Evolutionary conservation across 2,329 filamentous ascomycete genomes (phyloP), one percentile per base, ranked within the genome.

Genomic region (Lecanicillium sp.): DNA sequence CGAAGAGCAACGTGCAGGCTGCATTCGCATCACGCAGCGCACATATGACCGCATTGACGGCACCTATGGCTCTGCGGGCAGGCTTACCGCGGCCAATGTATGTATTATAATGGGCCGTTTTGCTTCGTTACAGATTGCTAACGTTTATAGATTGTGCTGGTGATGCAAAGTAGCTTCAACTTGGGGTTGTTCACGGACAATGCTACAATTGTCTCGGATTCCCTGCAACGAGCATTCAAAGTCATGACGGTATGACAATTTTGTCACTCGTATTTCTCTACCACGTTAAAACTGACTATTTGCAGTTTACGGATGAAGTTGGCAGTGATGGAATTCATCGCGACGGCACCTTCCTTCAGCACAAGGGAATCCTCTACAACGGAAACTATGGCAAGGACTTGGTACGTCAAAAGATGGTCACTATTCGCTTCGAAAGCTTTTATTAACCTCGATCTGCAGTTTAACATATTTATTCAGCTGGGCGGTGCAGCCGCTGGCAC

Each of bases 371-470:
- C 17, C 22, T 51, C 20, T 51, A 51, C 33, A 51, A 50, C 28
- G 49, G 49, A 19, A 51, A 51, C 37, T 51, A 51, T 20, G 49
- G 48, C 12, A 51, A 51, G 25, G 49, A 51, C 22, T 29, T 49
- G 38, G 48, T 51, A 29, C 12, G 41, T 27, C 4, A n/a, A 19
- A 25, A 4, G 6, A 5, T 17, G 5, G 12, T 13, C 17, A 20
- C 9, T 39, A 28, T 12, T 12, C 19, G 17, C 17, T 20, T 12
- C 4, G 10, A 3, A 4, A 35, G 7, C 18, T 19, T 3, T 31
- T 19, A 22, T 17, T 35, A 14, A 35, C 33, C 5, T 25, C 22
- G 22, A 22, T 13, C 3, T 6, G 5, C 11, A 51, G 49, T 33
- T 52, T 29, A 52, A 52, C 17, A 43, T 44, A 4, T 52, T 52